phyloP scores from a whole-genome alignment of 225 moss, liverwort and hornwort genomes.

The Pleurozium schreberi region DNA sequence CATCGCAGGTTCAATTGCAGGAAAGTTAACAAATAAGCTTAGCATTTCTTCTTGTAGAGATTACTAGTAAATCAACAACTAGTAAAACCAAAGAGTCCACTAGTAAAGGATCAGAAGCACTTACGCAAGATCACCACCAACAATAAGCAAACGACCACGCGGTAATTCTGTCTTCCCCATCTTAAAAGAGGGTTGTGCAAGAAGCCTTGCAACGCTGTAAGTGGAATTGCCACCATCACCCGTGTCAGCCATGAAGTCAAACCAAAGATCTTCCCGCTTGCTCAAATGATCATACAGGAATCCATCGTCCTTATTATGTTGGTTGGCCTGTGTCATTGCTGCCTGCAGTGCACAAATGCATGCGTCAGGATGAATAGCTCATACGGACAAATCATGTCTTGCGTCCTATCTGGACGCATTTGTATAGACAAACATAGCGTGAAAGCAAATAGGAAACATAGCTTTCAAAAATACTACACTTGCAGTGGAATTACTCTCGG shows the following conservation, averaged over 20 bases:
- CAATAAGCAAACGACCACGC: conserved; percentile 75
- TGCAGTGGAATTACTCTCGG: not conserved
- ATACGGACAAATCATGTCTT: not conserved
- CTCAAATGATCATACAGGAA: conserved; percentile 62
- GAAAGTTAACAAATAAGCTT: not conserved
- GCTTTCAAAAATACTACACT: not conserved
- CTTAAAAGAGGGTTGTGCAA: conserved; percentile 84
- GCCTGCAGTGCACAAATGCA: conserved; percentile 46
- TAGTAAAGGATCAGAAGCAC: conserved; percentile 1
- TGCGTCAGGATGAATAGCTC: not conserved
- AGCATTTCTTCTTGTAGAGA: not conserved
- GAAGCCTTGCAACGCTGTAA: conserved; percentile 79
- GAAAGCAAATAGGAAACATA: not conserved
- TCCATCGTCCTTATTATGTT: conserved; percentile 48
- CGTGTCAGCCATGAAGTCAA: conserved; percentile 99
- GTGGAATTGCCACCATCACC: conserved; percentile 99
- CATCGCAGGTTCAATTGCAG: not conserved
- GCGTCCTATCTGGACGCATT: not conserved
- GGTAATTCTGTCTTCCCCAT: conserved; percentile 70
- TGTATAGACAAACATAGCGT: not conserved
- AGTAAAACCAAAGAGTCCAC: not conserved
- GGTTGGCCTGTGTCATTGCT: conserved; percentile 96
- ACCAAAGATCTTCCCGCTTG: conserved; percentile 83
- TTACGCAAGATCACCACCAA: conserved; percentile 99
- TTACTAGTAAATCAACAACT: not conserved